Conservation (phyloP, 2,329 filamentous ascomycete genomes). For the Penicillium sp. region DNA sequence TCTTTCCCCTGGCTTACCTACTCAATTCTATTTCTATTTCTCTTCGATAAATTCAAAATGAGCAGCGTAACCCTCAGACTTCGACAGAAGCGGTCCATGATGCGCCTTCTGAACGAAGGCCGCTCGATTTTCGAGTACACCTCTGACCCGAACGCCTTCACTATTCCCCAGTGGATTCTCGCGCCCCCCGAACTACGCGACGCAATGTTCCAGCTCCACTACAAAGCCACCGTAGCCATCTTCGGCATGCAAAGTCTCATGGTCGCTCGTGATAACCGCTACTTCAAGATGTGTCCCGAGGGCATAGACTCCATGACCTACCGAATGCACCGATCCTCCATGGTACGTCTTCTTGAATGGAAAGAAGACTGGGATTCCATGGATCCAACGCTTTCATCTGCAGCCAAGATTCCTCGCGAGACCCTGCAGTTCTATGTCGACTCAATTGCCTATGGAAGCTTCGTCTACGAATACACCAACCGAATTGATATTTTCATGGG, state of each 20-base stretch:
- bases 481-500: constrained; percentile 8
- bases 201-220: constrained; percentile 16
- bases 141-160: constrained; percentile 16
- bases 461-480: constrained; percentile 1
- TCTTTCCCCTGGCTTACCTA: too few species aligned
- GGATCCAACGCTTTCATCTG: constrained; percentile 20
- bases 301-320: not conserved
- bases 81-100: constrained; percentile 1
- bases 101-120: not conserved
- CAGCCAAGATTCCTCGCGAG: constrained; percentile 28
- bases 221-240: constrained; percentile 17
- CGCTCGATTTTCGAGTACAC: constrained; percentile 15
- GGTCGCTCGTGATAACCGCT: constrained; percentile 18
- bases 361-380: constrained; percentile 7
- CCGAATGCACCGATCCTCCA: constrained; percentile 21
- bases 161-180: constrained; percentile 17
- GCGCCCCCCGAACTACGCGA: constrained; percentile 1
- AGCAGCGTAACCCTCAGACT: not conserved
- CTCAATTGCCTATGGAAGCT: constrained; percentile 21
- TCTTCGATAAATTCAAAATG: not conserved
- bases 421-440: constrained; percentile 26
- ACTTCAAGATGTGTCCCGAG: constrained; percentile 28
- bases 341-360: constrained; percentile 31
- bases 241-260: constrained; percentile 18
- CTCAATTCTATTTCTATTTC: too few species aligned